A percentile compares a stretch with the other conserved stretches of the same genome.
Evolutionary conservation across 768 basidiomycete genomes (phyloP).

Genomic region (Kwoniella newhampshirensis): DNA sequence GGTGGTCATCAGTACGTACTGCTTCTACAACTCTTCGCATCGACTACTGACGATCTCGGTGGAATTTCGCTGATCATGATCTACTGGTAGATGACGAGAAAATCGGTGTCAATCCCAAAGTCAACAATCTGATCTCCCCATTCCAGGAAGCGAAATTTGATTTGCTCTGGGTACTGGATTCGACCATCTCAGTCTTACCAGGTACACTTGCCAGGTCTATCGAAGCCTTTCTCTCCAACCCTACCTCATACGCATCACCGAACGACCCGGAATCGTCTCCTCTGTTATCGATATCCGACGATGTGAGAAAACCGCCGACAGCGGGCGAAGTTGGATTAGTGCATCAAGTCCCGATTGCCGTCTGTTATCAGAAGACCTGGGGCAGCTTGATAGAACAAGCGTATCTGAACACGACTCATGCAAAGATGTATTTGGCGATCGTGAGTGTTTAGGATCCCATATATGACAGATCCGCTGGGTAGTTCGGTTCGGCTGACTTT

Average conservation of each 20-base stretch:
- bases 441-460: slow-evolving; percentile 26
- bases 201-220: slow-evolving; percentile 82
- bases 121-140: slow-evolving; percentile 88
- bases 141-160: slow-evolving; percentile 79
- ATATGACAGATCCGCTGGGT: background rate
- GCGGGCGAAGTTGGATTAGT: slow-evolving; percentile 68
- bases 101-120: slow-evolving; percentile 93
- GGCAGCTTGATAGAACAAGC: slow-evolving; percentile 88
- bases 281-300: slow-evolving; percentile 26
- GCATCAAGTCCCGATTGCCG: slow-evolving; percentile 92
- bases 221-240: slow-evolving; percentile 60
- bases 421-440: slow-evolving; percentile 96
- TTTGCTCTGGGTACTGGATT: slow-evolving; percentile 94
- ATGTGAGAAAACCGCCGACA: slow-evolving; percentile 28
- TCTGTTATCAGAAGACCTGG: slow-evolving; percentile 64
- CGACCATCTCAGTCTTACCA: slow-evolving; percentile 77
- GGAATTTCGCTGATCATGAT: background rate
- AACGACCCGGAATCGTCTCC: slow-evolving; percentile 40
- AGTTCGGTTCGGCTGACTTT: background rate
- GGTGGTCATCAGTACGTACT: slow-evolving; percentile 68
- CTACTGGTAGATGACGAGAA: slow-evolving; percentile 67
- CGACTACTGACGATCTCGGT: background rate
- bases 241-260: slow-evolving; percentile 16
- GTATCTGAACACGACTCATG: slow-evolving; percentile 94
- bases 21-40: slow-evolving; percentile 28